phyloP scores from a whole-genome alignment of 2,329 filamentous ascomycete species.

The Clarireedia paspali region DNA sequence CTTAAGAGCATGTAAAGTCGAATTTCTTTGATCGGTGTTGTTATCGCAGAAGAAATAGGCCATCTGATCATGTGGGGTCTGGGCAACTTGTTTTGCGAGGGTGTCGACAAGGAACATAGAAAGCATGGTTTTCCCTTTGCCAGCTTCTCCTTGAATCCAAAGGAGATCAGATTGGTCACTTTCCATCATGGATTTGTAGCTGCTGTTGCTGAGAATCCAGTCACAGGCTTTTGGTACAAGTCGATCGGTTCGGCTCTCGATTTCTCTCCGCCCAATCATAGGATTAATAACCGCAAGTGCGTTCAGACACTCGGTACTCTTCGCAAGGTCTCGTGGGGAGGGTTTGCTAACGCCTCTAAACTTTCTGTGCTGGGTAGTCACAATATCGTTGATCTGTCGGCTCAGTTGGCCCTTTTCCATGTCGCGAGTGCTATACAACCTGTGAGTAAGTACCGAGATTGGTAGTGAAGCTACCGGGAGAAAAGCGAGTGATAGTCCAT shows the following conservation, averaged over 20 bases:
- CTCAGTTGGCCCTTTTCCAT: conserved; percentile 5
- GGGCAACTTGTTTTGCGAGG: conserved; percentile 6
- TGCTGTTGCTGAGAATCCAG: conserved; percentile 6
- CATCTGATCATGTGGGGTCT: conserved; percentile 3
- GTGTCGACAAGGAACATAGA: conserved; percentile 6
- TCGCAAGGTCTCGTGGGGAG: background rate
- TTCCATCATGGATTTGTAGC: conserved; percentile 4
- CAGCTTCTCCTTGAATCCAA: conserved; percentile 8
- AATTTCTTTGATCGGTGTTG: conserved; percentile 4
- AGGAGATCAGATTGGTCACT: conserved; percentile 7
- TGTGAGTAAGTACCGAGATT: background rate
- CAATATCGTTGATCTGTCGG: conserved; percentile 8
- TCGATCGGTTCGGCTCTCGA: conserved; percentile 7
- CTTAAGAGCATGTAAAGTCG: conserved; percentile 8
- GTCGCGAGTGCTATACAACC: background rate
- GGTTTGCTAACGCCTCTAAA: background rate
- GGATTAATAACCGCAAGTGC: conserved; percentile 8
- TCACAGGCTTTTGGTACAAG: conserved; percentile 7
- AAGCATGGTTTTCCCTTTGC: conserved; percentile 11
- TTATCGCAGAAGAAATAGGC: conserved; percentile 9
- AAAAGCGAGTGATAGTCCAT: background rate
- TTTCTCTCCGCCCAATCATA: background rate
- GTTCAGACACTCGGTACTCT: conserved; percentile 2
- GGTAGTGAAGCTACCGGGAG: background rate
- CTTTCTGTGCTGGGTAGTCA: conserved; percentile 8